Evolutionary conservation across 2,329 filamentous ascomycete species (phyloP), one percentile per base, ranked within the genome.

Genomic region (Aspergillus sojae): DNA sequence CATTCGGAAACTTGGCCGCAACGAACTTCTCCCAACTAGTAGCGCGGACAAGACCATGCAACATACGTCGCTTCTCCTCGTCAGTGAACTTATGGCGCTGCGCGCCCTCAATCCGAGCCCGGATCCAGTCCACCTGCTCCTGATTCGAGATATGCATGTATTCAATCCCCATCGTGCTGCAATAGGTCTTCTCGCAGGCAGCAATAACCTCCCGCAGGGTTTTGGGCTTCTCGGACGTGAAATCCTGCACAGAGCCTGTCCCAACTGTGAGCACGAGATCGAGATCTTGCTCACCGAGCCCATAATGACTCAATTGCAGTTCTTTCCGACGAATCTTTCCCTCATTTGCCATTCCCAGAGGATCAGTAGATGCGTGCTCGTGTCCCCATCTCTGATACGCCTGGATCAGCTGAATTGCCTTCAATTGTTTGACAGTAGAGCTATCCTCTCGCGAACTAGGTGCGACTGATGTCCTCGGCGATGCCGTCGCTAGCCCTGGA

Each of bases 101-200:
- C 50, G 94, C 94, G 55, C 97, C 91, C 83, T 99, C 95, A 72
- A 98, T 86, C 67, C 95, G 92, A 81, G 97, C 92, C 74, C 95
- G 89, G 67, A 99, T 89, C 95, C 95, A 99, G 82, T 99, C 95
- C 83, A 95, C 99, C 81, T 97, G 95, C 77, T 94, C 92, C 74
- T 95, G 88, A 78, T 98, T 94, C 62, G 95, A 94, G 69, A 99
- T 98, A 82, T 99, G 95, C 77, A 98, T 98, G 82, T 97, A 99
- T 81, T 99, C 95, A 63, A 97, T 88, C 79, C 95, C 94, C 77
- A 95, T 97, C n/a, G 93, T 93, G 69, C 95, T 93, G 77, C 93
- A 97, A 86, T 99, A 99, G 74, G 97, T 91, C 78, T 89, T 90
- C 82, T 99, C 95, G 82, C 94, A 98, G 65, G 93, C 89, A 57